Base-by-base conservation (phyloP, 345 rosid genomes). In the Dimocarpus longan region DNA sequence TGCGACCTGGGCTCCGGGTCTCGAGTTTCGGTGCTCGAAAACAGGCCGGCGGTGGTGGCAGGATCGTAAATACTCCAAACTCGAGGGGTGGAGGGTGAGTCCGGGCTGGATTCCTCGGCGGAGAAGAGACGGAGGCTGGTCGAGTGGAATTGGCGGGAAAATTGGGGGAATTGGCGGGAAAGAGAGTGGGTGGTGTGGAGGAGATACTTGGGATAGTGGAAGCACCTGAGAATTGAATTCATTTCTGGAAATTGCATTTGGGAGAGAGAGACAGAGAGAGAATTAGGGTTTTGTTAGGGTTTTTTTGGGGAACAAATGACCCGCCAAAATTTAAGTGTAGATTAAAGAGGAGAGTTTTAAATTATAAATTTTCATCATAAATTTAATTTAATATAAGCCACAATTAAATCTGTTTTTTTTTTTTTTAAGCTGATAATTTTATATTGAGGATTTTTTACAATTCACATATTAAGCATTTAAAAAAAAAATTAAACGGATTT, bases 41-140 rank as follows among this genome's bases (percentile, higher is more conserved):
- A 56, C 1, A 66, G 24, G 43, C 78, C 76, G 52, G 77, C 79
- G 0, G 74, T 21, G n/a, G 73, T 18, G 24, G 73, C 10, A 28
- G 84, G 78, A 60, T 80, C 79, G 71, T 82, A 87, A 28, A 82
- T 32, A 70, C 86, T 83, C 87, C 90, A 84, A 70, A 21, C 72
- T 26, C 69, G 77, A 79, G 80, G 81, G 57, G 10, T 19, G 60
- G 52, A 10, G 6, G 7, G 11, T 28, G 78, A 70, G 11, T 42
- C 40, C 6, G 62, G 46, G n/a, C 32, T 10, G 21, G 83, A 67
- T 7, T 76, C 76, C 10, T 52, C 73, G 4, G 62, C 16, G 39
- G 66, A 76, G 73, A 6, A 59, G 32, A 65, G 77, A 57, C 75
- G 81, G 59, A 46, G 43, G 66, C 22, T 69, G 0, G 86, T 72